A percentile compares a stretch with the other conserved stretches of the same genome.
Evolutionary conservation across 1,139 yeast genomes (phyloP).

Genomic region (Suhomyces terraborum): DNA sequence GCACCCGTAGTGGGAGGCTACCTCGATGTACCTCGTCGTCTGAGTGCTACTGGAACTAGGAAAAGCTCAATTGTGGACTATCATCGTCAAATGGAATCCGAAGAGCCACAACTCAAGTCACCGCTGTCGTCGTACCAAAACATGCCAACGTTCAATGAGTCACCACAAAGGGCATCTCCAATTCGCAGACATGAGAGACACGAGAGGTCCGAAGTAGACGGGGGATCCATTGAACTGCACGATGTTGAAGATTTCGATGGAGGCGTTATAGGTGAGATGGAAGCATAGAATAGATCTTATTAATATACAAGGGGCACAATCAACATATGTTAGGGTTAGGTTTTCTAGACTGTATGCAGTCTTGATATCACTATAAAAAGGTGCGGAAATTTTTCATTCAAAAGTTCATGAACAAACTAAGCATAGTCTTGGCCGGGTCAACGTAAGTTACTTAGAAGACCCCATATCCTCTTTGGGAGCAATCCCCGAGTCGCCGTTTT

Average conservation of each 20-base stretch:
- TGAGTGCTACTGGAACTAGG: constrained; percentile 2
- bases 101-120: constrained; percentile 11
- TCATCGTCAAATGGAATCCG: constrained; percentile 7
- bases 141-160: constrained; percentile 5
- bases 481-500: constrained; percentile 48
- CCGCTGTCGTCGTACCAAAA: constrained; percentile 12
- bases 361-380: constrained; percentile 1
- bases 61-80: constrained; percentile 13
- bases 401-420: constrained; percentile 5
- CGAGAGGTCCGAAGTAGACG: constrained; percentile 6
- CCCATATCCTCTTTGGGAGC: constrained; percentile 40
- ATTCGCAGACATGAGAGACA: constrained; percentile 3
- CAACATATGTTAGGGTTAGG: constrained; percentile 2
- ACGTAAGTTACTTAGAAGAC: constrained; percentile 18
- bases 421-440: constrained; percentile 25
- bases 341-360: constrained; percentile 3
- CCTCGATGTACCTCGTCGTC: constrained; percentile 20
- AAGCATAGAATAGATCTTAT: constrained; percentile 11
- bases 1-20: constrained; percentile 23
- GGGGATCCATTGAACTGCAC: neutral
- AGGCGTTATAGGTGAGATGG: constrained; percentile 28
- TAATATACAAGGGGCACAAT: neutral
- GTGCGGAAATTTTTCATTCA: constrained; percentile 4
- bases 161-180: constrained; percentile 12
- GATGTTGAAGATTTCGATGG: constrained; percentile 19